phyloP scores from a whole-genome alignment of 2,329 filamentous ascomycete species.

The Metarhizium sp. region DNA sequence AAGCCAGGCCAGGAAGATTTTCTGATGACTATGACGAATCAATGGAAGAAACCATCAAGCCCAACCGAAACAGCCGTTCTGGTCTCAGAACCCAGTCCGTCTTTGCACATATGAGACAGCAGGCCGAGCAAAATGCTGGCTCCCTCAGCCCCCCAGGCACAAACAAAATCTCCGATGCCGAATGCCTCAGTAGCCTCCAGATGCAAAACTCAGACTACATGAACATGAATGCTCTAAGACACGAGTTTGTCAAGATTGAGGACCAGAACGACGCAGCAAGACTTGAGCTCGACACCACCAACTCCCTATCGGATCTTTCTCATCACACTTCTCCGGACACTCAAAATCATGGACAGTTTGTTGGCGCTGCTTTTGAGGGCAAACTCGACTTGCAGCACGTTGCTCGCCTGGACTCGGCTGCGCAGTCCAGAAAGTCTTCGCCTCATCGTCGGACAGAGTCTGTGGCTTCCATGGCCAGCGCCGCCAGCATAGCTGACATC shows the following conservation, averaged over 20 bases:
- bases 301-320: slow-evolving; percentile 37
- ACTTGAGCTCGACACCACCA: slow-evolving; percentile 20
- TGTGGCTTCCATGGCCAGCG: slow-evolving; percentile 46
- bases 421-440: slow-evolving; percentile 13
- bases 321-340: slow-evolving; percentile 42
- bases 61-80: slow-evolving; percentile 31
- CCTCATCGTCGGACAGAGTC: slow-evolving; percentile 51
- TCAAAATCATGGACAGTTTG: slow-evolving; percentile 23
- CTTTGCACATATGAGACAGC: slow-evolving; percentile 50
- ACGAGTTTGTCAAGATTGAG: slow-evolving; percentile 33
- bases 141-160: slow-evolving; percentile 47
- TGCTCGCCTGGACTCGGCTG: slow-evolving; percentile 8
- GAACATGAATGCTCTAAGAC: slow-evolving; percentile 38
- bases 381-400: slow-evolving; percentile 29
- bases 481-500: slow-evolving; percentile 50
- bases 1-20: slow-evolving; percentile 39
- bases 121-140: slow-evolving; percentile 40
- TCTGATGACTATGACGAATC: slow-evolving; percentile 54
- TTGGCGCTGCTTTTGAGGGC: slow-evolving; percentile 29
- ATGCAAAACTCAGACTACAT: slow-evolving; percentile 50
- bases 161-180: slow-evolving; percentile 35
- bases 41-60: slow-evolving; percentile 58
- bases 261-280: slow-evolving; percentile 22
- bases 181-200: slow-evolving; percentile 36
- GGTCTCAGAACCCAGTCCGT: slow-evolving; percentile 38